Evolutionary conservation across 2,329 filamentous ascomycete species (phyloP).

Genomic region (Colletotrichum sp.): DNA sequence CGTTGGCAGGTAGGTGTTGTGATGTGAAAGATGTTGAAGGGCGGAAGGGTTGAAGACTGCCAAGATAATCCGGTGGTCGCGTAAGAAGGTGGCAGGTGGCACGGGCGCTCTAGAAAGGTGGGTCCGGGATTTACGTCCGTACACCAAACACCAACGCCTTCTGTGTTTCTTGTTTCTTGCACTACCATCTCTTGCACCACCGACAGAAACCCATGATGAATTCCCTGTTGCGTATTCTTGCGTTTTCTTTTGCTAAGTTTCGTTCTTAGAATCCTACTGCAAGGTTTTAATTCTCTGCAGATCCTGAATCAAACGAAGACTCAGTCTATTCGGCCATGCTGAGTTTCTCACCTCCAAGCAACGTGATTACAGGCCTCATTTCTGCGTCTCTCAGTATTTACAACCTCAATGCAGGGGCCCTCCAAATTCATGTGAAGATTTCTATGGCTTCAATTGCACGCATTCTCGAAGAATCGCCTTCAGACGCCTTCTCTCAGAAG

Average conservation of each 20-base stretch:
- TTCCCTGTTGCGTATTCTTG: neutral
- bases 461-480: neutral
- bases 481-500: neutral
- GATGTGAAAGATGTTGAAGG: neutral
- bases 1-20: neutral
- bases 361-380: neutral
- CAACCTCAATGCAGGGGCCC: neutral
- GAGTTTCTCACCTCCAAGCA: neutral
- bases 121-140: neutral
- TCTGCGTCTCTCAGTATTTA: neutral
- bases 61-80: neutral
- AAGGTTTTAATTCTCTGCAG: neutral
- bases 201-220: neutral
- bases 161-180: neutral
- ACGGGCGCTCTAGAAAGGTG: neutral
- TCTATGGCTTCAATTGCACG: neutral
- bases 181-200: neutral
- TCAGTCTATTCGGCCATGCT: neutral
- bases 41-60: neutral
- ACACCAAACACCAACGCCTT: neutral
- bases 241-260: neutral
- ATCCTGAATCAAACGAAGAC: neutral
- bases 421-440: neutral
- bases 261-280: neutral
- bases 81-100: neutral